Percentiles rank a stretch among this genome's conserved stretches.
Evolutionary conservation across 306 rosid species (phyloP).

Genomic region (Hippophae gyantsensis): DNA sequence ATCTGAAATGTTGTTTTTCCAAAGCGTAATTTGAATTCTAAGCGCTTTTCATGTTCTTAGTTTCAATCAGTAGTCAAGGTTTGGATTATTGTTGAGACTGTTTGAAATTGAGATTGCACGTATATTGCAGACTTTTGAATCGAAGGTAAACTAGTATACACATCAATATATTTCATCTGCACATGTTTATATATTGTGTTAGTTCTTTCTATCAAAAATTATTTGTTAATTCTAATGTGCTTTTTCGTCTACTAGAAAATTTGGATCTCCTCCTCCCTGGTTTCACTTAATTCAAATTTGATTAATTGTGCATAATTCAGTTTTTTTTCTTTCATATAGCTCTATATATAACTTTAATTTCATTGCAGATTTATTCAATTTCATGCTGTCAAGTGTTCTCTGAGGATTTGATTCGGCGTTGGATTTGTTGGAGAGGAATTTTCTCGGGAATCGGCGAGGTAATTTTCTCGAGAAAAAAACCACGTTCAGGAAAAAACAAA

Average conservation of each 20-base stretch:
- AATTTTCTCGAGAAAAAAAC: conserved; percentile 5
- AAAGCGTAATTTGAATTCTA: no score
- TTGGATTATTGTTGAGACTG: conserved; percentile 3
- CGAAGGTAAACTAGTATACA: background rate
- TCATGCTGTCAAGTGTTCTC: conserved; percentile 5
- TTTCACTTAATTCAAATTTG: background rate
- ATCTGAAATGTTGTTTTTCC: background rate
- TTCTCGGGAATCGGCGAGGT: conserved; percentile 3
- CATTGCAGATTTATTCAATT: conserved; percentile 32
- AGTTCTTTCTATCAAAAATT: background rate
- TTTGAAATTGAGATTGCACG: conserved; percentile 7
- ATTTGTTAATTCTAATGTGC: background rate
- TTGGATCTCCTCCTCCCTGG: background rate
- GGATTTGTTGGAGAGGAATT: background rate
- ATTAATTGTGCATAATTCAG: background rate
- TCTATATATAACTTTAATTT: conserved; percentile 5
- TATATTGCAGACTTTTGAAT: conserved; percentile 1
- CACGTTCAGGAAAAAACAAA: background rate
- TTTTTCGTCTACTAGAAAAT: background rate
- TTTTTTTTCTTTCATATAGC: background rate
- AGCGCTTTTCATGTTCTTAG: background rate
- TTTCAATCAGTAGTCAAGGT: conserved; percentile 10
- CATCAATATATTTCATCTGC: background rate
- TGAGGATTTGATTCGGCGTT: conserved; percentile 9
- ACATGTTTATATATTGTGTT: conserved; percentile 1